Evolutionary conservation across 768 basidiomycete genomes (phyloP).

Genomic region (Amanita polypyramis): DNA sequence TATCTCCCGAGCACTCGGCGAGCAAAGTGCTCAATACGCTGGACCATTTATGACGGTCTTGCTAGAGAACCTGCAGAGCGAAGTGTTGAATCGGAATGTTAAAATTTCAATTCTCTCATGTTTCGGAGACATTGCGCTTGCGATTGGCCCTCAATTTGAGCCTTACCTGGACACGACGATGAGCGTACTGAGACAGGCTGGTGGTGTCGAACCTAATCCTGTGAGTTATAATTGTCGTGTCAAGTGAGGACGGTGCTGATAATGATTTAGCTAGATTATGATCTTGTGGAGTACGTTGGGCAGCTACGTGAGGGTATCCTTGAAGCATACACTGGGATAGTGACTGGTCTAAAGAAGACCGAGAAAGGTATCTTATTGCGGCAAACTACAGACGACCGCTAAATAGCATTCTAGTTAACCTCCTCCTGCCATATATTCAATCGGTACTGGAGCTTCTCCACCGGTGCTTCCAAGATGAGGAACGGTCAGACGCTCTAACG

Average conservation of each 20-base stretch:
- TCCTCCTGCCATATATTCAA: slow-evolving; percentile 61
- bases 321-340: slow-evolving; percentile 93
- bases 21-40: slow-evolving; percentile 75
- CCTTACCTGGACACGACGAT: slow-evolving; percentile 88
- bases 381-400: slow-evolving; percentile 6
- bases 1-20: slow-evolving; percentile 88
- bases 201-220: slow-evolving; percentile 77
- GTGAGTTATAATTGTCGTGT: slow-evolving; percentile 30
- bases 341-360: slow-evolving; percentile 82
- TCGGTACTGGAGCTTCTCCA: slow-evolving; percentile 76
- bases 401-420: slow-evolving; percentile 20
- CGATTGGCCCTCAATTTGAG: slow-evolving; percentile 77
- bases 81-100: slow-evolving; percentile 84
- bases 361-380: slow-evolving; percentile 47
- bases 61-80: slow-evolving; percentile 83
- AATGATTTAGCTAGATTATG: slow-evolving; percentile 58
- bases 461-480: slow-evolving; percentile 69
- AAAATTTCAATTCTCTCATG: slow-evolving; percentile 95
- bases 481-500: slow-evolving; percentile 69
- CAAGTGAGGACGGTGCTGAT: slow-evolving; percentile 2
- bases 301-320: slow-evolving; percentile 89
- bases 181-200: slow-evolving; percentile 86
- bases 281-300: slow-evolving; percentile 86
- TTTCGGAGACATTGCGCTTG: slow-evolving; percentile 94
- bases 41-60: slow-evolving; percentile 87